phyloP scores from a whole-genome alignment of 2,329 filamentous ascomycete species.

The Tolypocladium endophyticum region DNA sequence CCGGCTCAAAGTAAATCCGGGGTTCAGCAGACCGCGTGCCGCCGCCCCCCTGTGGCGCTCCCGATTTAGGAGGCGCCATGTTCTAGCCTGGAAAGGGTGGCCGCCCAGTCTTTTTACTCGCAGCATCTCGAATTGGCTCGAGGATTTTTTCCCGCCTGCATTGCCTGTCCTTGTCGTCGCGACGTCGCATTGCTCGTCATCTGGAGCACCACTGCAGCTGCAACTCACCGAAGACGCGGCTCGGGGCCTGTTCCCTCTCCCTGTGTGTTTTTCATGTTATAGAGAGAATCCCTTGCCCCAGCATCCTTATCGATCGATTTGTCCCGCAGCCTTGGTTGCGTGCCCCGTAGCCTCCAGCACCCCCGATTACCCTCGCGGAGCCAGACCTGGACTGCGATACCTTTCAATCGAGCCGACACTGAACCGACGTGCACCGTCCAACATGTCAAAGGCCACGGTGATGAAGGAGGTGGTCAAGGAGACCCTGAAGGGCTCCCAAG shows the following conservation, averaged over 20 bases:
- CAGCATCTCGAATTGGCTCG: neutral
- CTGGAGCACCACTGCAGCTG: neutral
- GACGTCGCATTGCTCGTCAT: neutral
- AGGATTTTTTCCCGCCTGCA: neutral
- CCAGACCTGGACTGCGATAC: neutral
- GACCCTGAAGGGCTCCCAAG: conserved; percentile 53
- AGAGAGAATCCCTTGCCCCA: neutral
- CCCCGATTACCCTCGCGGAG: neutral
- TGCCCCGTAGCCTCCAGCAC: neutral
- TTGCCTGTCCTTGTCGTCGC: neutral
- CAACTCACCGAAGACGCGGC: neutral
- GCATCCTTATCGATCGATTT: neutral
- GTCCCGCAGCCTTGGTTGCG: neutral
- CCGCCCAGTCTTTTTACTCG: neutral
- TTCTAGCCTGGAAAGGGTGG: neutral
- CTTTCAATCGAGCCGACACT: neutral
- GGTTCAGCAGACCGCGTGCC: neutral
- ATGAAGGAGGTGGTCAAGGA: conserved; percentile 70
- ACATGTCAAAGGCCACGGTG: conserved; percentile 30
- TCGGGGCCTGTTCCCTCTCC: neutral
- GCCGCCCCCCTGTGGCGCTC: neutral
- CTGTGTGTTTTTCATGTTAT: neutral
- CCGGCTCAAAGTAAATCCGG: neutral
- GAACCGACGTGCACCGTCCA: conserved; percentile 1
- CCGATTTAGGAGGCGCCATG: neutral